phyloP scores from a whole-genome alignment of 176 grass and related monocot genomes.

The bread wheat (Triticum aestivum) region DNA sequence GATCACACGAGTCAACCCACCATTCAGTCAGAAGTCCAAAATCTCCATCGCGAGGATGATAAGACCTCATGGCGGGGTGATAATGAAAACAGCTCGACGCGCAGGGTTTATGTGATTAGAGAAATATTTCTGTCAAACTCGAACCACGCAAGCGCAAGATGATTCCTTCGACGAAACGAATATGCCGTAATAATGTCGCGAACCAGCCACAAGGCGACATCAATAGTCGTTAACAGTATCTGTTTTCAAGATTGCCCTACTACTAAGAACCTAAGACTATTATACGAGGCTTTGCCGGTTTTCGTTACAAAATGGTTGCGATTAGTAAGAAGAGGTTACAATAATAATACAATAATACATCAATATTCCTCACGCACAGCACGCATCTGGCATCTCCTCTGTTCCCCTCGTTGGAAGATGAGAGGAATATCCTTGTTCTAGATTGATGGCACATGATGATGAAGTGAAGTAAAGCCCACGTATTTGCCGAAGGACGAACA shows the following conservation, averaged over 20 bases:
- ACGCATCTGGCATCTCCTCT: not conserved
- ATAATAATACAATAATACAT: not conserved
- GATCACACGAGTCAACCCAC: not conserved
- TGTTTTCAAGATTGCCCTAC: not conserved
- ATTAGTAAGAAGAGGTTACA: not conserved
- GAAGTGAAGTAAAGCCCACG: not conserved
- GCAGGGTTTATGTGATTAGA: not conserved
- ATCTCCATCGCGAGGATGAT: not conserved
- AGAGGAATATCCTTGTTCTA: not conserved
- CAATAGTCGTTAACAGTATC: not conserved
- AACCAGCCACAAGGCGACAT: not conserved
- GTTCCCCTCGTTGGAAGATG: not conserved
- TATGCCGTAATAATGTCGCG: not conserved
- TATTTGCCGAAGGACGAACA: not conserved
- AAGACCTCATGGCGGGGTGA: not conserved
- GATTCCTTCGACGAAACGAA: not conserved
- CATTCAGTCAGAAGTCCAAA: not conserved
- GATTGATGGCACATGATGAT: not conserved
- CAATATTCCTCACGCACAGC: not conserved
- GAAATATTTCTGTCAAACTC: not conserved
- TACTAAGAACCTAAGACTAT: not conserved
- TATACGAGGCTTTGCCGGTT: not conserved
- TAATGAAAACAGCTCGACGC: not conserved
- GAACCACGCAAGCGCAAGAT: not conserved
- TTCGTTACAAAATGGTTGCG: not conserved